Evolutionary conservation across 2,329 filamentous ascomycete genomes (phyloP), one percentile per base, ranked within the genome.

Genomic region (Pseudonectria buxi): DNA sequence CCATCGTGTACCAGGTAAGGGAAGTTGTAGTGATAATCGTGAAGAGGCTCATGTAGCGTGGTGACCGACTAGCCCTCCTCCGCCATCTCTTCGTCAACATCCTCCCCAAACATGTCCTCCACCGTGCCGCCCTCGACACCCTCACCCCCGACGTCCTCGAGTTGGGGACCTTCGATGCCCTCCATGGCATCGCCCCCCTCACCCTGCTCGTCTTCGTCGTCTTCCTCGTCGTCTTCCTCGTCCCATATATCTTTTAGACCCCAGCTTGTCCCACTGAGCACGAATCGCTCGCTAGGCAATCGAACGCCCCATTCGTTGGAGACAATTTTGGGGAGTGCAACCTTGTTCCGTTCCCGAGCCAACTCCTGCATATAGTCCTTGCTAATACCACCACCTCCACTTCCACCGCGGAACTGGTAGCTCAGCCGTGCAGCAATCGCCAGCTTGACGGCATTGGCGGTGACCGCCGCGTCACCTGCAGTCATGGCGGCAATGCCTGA

Each of bases 351-450:
- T 54, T 83, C 78, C 44, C 72, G 68, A 10, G 83, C 85, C n/a
- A 87, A 66, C 56, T 88, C 83, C 37, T 81, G 64, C 65, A 89
- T 70, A 59, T 83, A 88, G 46, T 90, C 85, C 55, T 89, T 89
- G 57, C 69, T 75, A 33, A 76, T 65, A 7, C 74, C 74, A 24
- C 71, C 65, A 7, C 65, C 68, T 13, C 67, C 67, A 34, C 65
- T 65, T 53, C 71, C 68, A 43, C 74, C 62, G 43, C 73, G 66
- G 61, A 87, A 88, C 55, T 85, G 80, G 55, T 80, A 83, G 22
- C 78, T 73, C 28, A 85, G 68, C 4, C 83, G 69, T 30, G 74
- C 76, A 4, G 76, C 73, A 37, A 89, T 84, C 15, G 84, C 83
- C n/a, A 86, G 74, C 44, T 81, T 74, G 24, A 89, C 68, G 27